Percentiles rank a stretch among this genome's conserved stretches.
phyloP scores from a whole-genome alignment of 2,329 filamentous ascomycete species.

The Beauveria asiatica region DNA sequence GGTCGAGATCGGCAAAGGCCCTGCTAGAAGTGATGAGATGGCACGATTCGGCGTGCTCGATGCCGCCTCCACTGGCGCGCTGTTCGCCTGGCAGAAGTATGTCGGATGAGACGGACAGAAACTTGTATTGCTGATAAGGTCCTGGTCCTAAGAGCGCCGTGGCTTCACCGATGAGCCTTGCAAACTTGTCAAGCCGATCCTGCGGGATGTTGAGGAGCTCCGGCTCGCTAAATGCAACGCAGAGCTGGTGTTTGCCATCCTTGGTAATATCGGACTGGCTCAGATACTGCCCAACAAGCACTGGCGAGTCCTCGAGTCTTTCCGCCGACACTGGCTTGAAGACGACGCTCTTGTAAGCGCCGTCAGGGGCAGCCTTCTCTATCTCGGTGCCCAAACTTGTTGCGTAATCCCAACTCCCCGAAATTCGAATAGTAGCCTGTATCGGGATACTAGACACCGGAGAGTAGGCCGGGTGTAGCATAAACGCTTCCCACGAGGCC shows the following conservation, averaged over 20 bases:
- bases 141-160: neutral
- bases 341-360: neutral
- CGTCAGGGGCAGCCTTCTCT: neutral
- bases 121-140: neutral
- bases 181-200: constrained; percentile 3
- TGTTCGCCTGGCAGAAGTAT: neutral
- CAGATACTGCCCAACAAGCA: constrained; percentile 6
- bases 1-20: neutral
- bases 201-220: neutral
- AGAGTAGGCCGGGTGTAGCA: constrained; percentile 5
- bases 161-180: neutral
- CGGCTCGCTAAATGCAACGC: constrained; percentile 2
- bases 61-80: neutral
- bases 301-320: constrained; percentile 10
- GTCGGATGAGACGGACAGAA: neutral
- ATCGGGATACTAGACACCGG: neutral
- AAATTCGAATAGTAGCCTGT: constrained; percentile 4
- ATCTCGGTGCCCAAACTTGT: neutral
- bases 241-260: constrained; percentile 9
- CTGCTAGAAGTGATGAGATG: neutral
- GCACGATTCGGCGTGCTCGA: constrained; percentile 10
- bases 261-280: neutral
- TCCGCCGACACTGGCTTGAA: constrained; percentile 1
- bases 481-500: constrained; percentile 5
- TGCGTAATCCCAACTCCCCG: constrained; percentile 3